Base-by-base conservation (phyloP, 176 grass and related monocot species). In the Thalia dealbata region DNA sequence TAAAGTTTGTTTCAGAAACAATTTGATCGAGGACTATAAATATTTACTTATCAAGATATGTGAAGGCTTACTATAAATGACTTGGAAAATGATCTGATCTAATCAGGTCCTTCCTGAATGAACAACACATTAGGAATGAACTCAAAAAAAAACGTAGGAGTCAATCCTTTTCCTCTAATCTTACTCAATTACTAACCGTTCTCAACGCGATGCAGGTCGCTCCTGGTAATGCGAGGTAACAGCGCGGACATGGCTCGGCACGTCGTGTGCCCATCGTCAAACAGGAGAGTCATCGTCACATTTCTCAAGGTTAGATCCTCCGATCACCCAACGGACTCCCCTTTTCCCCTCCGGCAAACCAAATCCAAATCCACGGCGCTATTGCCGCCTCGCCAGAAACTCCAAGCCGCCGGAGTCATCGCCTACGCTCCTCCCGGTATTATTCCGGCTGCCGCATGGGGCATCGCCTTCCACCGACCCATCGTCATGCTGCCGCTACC, bases 181-280 rank as follows among this genome's bases (percentile, higher is more conserved):
- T n/a, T n/a, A n/a, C n/a, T n/a, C n/a, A n/a, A n/a, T n/a, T 38
- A 38, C 1, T 38, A 38, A 38, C 32, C 1, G 32, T 38, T 38
- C 3, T 38, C 32, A 1, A 38, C 32, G 32, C 32, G 4, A 29
- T 72, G 70, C 85, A 99, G 95, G 52, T 93, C 95, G 1, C 87
- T 99, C 29, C 79, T 99, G 38, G 95, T 99, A 7, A 93, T 99
- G 95, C 90, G 95, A 12, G 95, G 95, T 54, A 93, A 93, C 81
- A 99, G 95, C 15, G 90, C 95, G 10, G 95, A 99, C 74, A 99
- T 88, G 95, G 95, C 90, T 0, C 86, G 95, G 67, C 90, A 99
- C 16, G 95, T 99, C 0, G 83, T 99, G 50, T 99, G 95, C 68
- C 82, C 85, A 25, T 93, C 95, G 18, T 64, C 87, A 67, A 91